Conservation (phyloP, 805 yeast species). For the Pachysolen tannophilus region DNA sequence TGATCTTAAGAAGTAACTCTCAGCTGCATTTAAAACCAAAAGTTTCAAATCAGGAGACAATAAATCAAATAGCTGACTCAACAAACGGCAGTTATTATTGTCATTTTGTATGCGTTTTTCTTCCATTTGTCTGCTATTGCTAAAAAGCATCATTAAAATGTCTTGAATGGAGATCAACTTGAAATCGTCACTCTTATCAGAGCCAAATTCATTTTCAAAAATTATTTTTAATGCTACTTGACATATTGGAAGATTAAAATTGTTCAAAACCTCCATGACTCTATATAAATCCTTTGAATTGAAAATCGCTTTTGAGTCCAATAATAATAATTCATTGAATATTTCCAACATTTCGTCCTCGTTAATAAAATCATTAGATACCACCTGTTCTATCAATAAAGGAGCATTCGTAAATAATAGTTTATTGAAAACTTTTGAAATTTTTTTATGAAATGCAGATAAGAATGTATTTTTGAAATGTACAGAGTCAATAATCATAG, state of each 20-base stretch:
- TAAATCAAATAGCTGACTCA: slow-evolving; percentile 32
- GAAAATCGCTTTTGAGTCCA: slow-evolving; percentile 6
- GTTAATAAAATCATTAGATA: slow-evolving; percentile 9
- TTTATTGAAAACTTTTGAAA: slow-evolving; percentile 18
- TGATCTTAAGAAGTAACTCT: slow-evolving; percentile 32
- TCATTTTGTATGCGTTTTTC: background rate
- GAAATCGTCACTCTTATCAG: slow-evolving; percentile 7
- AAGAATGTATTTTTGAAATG: slow-evolving; percentile 8
- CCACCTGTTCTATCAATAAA: slow-evolving; percentile 14
- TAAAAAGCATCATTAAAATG: slow-evolving; percentile 5
- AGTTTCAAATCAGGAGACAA: slow-evolving; percentile 24
- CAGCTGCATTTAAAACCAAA: slow-evolving; percentile 27
- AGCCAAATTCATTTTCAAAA: slow-evolving; percentile 16
- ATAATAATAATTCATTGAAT: slow-evolving; percentile 11
- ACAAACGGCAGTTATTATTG: slow-evolving; percentile 13
- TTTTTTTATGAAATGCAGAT: slow-evolving; percentile 6
- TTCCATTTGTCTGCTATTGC: slow-evolving; percentile 2
- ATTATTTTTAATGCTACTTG: slow-evolving; percentile 29
- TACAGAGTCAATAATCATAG: background rate
- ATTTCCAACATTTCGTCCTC: slow-evolving; percentile 11
- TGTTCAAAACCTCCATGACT: slow-evolving; percentile 21
- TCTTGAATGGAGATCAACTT: slow-evolving; percentile 5
- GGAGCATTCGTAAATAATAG: slow-evolving; percentile 13
- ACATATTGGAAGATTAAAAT: slow-evolving; percentile 32
- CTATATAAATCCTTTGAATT: slow-evolving; percentile 11